Percentiles rank a stretch among this genome's conserved stretches.
These are phyloP conservation scores for Daphne laureola DNA, from an alignment of 441 rosid species.

Conservation along the genomic window DNA sequence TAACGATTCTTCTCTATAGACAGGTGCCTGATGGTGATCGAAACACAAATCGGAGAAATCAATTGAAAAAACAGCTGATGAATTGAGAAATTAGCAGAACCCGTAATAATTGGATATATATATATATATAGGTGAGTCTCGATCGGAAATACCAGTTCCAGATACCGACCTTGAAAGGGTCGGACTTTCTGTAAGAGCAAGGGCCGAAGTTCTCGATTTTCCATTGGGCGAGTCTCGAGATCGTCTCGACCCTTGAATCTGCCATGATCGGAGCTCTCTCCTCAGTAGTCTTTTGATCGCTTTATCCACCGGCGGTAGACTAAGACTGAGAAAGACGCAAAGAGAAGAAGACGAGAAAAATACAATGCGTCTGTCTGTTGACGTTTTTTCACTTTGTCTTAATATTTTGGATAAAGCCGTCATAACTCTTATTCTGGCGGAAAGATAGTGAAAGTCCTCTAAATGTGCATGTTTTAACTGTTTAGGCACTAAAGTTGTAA, in stretches of 20 bases:
- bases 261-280: slow-evolving; percentile 29
- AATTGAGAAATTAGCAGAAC: background rate
- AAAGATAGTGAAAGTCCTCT: no score
- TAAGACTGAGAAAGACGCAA: no score
- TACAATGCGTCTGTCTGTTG: no score
- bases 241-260: slow-evolving; percentile 81
- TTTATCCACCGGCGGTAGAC: no score
- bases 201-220: slow-evolving; percentile 77
- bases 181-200: slow-evolving; percentile 69
- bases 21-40: slow-evolving; percentile 42
- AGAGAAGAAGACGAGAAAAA: no score
- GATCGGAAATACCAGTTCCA: slow-evolving; percentile 70
- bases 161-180: slow-evolving; percentile 81
- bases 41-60: background rate
- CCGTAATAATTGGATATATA: background rate
- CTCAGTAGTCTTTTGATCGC: no score
- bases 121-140: background rate
- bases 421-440: no score
- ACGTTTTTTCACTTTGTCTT: no score
- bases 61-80: background rate
- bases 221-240: slow-evolving; percentile 93
- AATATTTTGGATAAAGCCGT: no score
- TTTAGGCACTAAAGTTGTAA: no score
- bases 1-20: slow-evolving; percentile 79
- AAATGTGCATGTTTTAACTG: no score